Evolutionary conservation across 257 asterid genomes (phyloP).

Genomic region (Ajuga chamaepitys): DNA sequence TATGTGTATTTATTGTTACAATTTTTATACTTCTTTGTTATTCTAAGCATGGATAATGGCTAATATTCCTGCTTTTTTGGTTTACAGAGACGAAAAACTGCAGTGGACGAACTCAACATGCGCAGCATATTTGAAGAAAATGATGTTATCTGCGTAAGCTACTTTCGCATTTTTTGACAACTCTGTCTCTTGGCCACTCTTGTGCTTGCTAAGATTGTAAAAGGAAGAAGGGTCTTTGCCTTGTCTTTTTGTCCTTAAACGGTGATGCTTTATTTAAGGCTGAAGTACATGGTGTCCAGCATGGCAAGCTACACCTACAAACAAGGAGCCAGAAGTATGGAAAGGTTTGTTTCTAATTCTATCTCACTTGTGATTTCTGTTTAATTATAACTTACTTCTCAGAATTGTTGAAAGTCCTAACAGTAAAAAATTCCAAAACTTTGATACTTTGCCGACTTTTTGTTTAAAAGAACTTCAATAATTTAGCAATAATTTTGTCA

Average conservation of each 20-base stretch:
- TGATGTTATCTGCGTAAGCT: constrained; percentile 88
- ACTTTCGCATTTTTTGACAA: constrained; percentile 3
- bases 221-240: neutral
- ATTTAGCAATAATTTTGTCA: no score
- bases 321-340: constrained; percentile 97
- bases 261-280: constrained; percentile 42
- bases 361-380: neutral
- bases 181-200: neutral
- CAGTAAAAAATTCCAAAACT: no score
- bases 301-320: constrained; percentile 83
- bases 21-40: no score
- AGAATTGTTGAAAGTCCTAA: no score
- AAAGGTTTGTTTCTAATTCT: constrained; percentile 43
- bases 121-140: constrained; percentile 83
- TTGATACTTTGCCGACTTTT: no score
- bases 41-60: neutral
- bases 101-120: constrained; percentile 92
- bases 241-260: neutral
- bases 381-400: no score
- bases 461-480: no score
- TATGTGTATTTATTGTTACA: no score
- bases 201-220: neutral
- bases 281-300: constrained; percentile 93
- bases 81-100: constrained; percentile 89
- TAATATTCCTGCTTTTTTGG: neutral